phyloP scores from a whole-genome alignment of 306 rosid species.

The Cyamopsis tetragonoloba region DNA sequence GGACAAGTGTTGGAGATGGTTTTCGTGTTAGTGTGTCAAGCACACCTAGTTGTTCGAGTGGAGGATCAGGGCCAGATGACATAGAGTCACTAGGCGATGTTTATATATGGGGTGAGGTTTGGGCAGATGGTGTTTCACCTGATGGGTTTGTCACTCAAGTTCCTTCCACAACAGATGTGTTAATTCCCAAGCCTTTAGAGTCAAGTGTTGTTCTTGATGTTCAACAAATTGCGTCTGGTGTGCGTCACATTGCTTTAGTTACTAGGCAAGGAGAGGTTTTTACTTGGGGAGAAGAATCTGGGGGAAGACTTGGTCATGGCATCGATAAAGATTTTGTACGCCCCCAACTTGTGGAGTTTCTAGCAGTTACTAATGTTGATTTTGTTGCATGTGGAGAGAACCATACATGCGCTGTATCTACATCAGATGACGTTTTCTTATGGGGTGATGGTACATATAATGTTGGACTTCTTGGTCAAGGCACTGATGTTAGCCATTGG shows the following conservation, averaged over 20 bases:
- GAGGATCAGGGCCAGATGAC: conserved; percentile 92
- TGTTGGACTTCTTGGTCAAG: conserved; percentile 91
- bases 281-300: conserved; percentile 97
- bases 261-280: conserved; percentile 98
- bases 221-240: conserved; percentile 86
- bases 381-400: conserved; percentile 89
- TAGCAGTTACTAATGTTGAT: conserved; percentile 63
- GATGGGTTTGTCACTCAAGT: conserved; percentile 44
- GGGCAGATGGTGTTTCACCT: conserved; percentile 51
- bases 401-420: conserved; percentile 80
- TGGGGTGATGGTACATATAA: conserved; percentile 92
- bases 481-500: conserved; percentile 89
- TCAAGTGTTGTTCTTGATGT: conserved; percentile 92
- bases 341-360: conserved; percentile 77
- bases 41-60: conserved; percentile 74
- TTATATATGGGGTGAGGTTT: conserved; percentile 90
- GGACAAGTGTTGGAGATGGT: conserved; percentile 78
- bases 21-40: conserved; percentile 88
- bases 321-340: conserved; percentile 59
- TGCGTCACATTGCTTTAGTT: conserved; percentile 75
- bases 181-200: conserved; percentile 77
- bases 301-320: conserved; percentile 96
- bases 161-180: conserved; percentile 54
- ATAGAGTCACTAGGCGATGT: conserved; percentile 95
- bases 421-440: conserved; percentile 72